Conservation (phyloP, 108 stramenopile species). For the Epipyxis sp. region DNA sequence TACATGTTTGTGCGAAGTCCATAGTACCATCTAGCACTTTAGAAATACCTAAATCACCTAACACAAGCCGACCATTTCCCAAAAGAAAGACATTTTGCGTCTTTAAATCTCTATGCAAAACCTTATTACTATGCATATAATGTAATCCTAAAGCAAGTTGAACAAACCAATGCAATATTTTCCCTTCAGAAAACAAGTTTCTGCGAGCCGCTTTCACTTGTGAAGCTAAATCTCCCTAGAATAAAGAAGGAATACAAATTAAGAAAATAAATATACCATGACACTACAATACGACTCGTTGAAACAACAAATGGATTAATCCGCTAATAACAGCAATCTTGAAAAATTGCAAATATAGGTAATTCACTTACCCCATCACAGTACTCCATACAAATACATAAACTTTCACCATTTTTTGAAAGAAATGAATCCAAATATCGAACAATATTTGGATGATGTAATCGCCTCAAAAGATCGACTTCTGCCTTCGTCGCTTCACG, state of each 20-base stretch:
- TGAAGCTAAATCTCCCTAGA: constrained; percentile 45
- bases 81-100: constrained; percentile 59
- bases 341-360: neutral
- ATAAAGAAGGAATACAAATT: neutral
- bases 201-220: constrained; percentile 36
- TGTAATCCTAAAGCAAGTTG: constrained; percentile 53
- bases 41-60: constrained; percentile 63
- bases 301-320: too few species aligned
- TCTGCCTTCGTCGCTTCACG: constrained; percentile 50
- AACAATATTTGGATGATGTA: constrained; percentile 65
- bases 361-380: constrained; percentile 45
- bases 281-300: too few species aligned
- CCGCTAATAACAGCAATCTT: too few species aligned
- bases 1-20: constrained; percentile 64
- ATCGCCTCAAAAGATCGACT: constrained; percentile 52
- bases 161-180: constrained; percentile 58
- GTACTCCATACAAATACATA: constrained; percentile 61
- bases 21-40: constrained; percentile 63
- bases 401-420: constrained; percentile 26
- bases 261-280: too few species aligned
- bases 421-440: constrained; percentile 51
- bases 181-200: constrained; percentile 42
- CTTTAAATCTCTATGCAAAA: constrained; percentile 58
- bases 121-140: constrained; percentile 51
- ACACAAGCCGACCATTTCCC: constrained; percentile 59